Base-by-base conservation (phyloP, 1,284 basidiomycete species). In the Trametes polyzona region DNA sequence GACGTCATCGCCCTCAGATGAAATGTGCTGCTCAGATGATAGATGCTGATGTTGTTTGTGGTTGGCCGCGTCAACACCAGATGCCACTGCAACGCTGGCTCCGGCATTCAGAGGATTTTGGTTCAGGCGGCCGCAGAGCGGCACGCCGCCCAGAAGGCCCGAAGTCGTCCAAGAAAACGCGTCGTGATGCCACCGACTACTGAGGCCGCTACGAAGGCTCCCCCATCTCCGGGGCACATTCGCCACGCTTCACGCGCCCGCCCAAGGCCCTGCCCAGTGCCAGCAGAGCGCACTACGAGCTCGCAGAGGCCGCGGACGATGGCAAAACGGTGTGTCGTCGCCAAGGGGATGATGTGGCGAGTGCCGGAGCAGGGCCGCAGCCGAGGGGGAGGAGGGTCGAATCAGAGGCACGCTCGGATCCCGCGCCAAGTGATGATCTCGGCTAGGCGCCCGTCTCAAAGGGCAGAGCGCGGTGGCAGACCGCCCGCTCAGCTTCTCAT, bases 391-490 rank as follows among this genome's bases (percentile, higher is more conserved):
- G 11, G 35, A 46, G 48, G 10, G 36, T n/a, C 41, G 30, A 40
- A 36, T 52, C 21, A 24, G 29, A 32, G 46, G 11, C 26, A 30
- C n/a, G 30, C 42, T 35, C 37, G 52, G 29, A 54, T 42, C 40
- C 27, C 30, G 37, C 29, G 46, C 53, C 46, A 48, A 55, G 53
- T 48, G 39, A 46, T 47, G 24, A 24, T 41, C 40, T n/a, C 17
- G 11, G 3, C 4, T 21, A 51, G 23, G 48, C 61, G 61, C 61
- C 46, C 49, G 41, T 55, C 52, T 55, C 61, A 57, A 57, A 59
- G 40, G 29, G n/a, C 51, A 39, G 50, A 37, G 32, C 9, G 11
- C 35, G 36, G 11, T 17, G 17, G 36, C 17, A 10, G 8, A 2
- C 37, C 7, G 12, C 17, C 12, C 12, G 33, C 26, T 2, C 41